Evolutionary conservation across 331 rosid species (phyloP), one percentile per base, ranked within the genome.

Genomic region (Malus hybrid): DNA sequence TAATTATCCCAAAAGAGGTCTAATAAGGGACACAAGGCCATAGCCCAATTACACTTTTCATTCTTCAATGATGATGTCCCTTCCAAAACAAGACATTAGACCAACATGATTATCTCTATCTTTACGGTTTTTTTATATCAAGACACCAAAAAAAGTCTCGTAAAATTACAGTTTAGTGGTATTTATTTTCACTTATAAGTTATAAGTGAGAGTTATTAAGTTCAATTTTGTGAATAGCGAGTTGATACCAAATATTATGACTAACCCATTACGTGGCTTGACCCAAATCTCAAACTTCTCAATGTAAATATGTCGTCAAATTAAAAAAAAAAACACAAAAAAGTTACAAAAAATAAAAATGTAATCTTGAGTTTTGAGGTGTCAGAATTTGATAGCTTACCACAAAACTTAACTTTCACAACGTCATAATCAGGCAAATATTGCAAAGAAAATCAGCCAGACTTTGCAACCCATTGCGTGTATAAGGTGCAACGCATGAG

Each of bases 381-480:
- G 60, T 19, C 32, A 53, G 73, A 69, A 80, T 69, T 70, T 26
- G 80, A 75, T 69, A n/a, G 80, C 52, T 16, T 76, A 80, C 76
- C 83, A 29, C 24, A 22, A 75, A 20, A 4, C 72, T 52, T 32
- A 58, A 39, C 46, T 39, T 39, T 39, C 10, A 15, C 50, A 63
- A 64, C 63, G 48, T 74, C 78, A 50, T 29, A 74, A 30, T 74
- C 71, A 34, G 18, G n/a, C 33, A 44, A 42, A 77, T 29, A 61
- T 11, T 75, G 68, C 28, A 44, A 75, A 58, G 73, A 55, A 82
- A 84, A 79, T 57, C 74, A 16, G 79, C 62, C 76, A 57, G 63
- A 71, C 30, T 56, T 36, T 58, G 39, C 26, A 20, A 48, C 10
- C 6, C 75, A 58, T 81, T 84, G 89, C 84, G 85, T 83, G 81